Evolutionary conservation across 805 yeast species (phyloP).

Genomic region (Starmerella powellii): DNA sequence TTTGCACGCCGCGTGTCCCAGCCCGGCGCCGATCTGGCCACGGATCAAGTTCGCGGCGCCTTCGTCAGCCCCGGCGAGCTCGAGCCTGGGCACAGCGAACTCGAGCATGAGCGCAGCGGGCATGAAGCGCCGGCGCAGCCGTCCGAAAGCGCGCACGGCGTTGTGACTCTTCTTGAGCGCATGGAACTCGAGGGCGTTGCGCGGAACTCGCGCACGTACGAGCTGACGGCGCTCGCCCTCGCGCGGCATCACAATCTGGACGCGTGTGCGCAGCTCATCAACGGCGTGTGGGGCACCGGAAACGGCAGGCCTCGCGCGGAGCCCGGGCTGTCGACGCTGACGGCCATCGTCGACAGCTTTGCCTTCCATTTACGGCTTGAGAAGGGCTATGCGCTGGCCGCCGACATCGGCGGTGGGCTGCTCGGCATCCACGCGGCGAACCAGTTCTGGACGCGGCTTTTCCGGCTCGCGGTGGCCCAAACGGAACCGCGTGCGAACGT

Average conservation of each 20-base stretch:
- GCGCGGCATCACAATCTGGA: conserved; percentile 23
- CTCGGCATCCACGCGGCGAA: conserved; percentile 15
- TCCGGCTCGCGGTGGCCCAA: conserved; percentile 18
- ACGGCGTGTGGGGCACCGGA: conserved; percentile 24
- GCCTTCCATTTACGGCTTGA: conserved; percentile 21
- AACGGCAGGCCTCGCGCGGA: background rate
- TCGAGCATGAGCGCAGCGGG: too few species aligned
- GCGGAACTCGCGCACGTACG: conserved; percentile 28
- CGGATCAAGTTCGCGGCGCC: too few species aligned
- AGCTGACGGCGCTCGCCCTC: conserved; percentile 25
- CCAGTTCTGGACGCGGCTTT: conserved; percentile 22
- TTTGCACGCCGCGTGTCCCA: background rate
- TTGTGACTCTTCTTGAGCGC: conserved; percentile 8
- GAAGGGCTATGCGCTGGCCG: conserved; percentile 22
- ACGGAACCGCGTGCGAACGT: conserved; percentile 17
- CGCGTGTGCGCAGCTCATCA: conserved; percentile 19
- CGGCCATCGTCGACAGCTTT: conserved; percentile 23
- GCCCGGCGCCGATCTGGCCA: too few species aligned
- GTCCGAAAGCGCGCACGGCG: background rate
- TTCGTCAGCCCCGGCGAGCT: too few species aligned
- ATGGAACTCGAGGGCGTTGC: conserved; percentile 22
- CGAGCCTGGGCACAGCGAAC: too few species aligned
- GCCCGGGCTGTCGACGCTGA: conserved; percentile 21
- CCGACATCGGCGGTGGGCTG: conserved; percentile 8
- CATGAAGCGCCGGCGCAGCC: too few species aligned